These are phyloP conservation scores for Candida dendrica DNA, from an alignment of 805 yeast genomes.

Conservation along the genomic window DNA sequence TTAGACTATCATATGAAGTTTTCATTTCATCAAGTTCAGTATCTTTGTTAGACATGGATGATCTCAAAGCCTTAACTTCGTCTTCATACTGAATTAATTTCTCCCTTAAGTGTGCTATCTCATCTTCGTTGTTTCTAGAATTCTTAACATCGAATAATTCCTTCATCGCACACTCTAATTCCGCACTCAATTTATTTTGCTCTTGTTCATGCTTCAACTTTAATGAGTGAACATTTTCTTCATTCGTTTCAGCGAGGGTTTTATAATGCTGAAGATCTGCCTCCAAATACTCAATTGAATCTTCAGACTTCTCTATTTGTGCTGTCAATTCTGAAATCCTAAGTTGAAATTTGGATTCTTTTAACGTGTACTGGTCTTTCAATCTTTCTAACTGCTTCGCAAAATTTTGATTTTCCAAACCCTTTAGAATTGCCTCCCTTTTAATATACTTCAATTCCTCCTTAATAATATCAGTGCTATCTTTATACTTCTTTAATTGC, in stretches of 20 bases:
- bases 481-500: slow-evolving; percentile 5
- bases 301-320: not conserved
- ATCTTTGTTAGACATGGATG: not conserved
- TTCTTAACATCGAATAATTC: not conserved
- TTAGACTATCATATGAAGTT: not conserved
- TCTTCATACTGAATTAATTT: slow-evolving; percentile 1
- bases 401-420: slow-evolving; percentile 8
- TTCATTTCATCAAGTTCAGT: not conserved
- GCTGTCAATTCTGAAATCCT: not conserved
- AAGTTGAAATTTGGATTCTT: not conserved
- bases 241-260: not conserved
- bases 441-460: slow-evolving; percentile 11
- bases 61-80: slow-evolving; percentile 2
- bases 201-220: not conserved
- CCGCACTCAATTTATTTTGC: not conserved
- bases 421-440: slow-evolving; percentile 7
- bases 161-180: not conserved
- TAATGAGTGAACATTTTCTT: not conserved
- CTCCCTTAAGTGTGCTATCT: slow-evolving; percentile 3
- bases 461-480: slow-evolving; percentile 6
- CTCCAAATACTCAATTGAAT: not conserved
- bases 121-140: not conserved
- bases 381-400: not conserved
- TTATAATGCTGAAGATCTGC: not conserved
- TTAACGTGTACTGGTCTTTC: not conserved